Base-by-base conservation (phyloP, 108 stramenopile genomes). In the Pseudonitzschia multiseries region DNA sequence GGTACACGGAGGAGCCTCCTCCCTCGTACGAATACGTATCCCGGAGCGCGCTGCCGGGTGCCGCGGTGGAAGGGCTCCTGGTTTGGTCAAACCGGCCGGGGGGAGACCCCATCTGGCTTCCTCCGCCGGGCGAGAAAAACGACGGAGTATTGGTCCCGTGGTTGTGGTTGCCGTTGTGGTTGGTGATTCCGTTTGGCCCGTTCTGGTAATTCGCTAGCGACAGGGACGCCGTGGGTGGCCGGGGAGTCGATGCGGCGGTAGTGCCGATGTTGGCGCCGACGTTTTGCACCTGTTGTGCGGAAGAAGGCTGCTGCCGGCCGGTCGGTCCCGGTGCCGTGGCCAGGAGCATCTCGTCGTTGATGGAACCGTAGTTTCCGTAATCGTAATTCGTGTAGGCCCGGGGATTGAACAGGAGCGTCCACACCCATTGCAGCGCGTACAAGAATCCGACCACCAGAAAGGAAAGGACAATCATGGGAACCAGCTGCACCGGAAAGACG, bases 401-500 rank as follows among this genome's bases (percentile, higher is more conserved):
- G 26, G 65, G 80, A 32, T 72, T 81, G 70, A 75, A 75, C 17
- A 74, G 24, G 4, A 52, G 29, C 12, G 70, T 46, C 40, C 13
- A 33, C 14, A 62, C 18, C 61, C 61, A 62, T 33, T 66, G 28
- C 31, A 76, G 0, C 18, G 68, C 59, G 36, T 62, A 62, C 6
- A 70, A 40, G 29, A 42, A 54, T 54, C 32, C 70, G 36, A 60
- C 33, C 50, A 44, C 32, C 12, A 68, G 12, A 17, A 75, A 26
- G 31, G 60, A 48, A n/a, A 62, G 29, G 61, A 62, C 36, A 15
- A 62, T 21, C 61, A 62, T 33, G 15, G 61, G 61, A 2, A 70
- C 75, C 17, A 72, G 40, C 14, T 65, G 20, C 15, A 57, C 36
- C 28, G 74, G 57, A 32, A 75, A 64, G 36, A 59, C 60, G 21